These are phyloP conservation scores for Davidsoniella australis DNA, from an alignment of 2,329 filamentous ascomycete species.

Conservation along the genomic window DNA sequence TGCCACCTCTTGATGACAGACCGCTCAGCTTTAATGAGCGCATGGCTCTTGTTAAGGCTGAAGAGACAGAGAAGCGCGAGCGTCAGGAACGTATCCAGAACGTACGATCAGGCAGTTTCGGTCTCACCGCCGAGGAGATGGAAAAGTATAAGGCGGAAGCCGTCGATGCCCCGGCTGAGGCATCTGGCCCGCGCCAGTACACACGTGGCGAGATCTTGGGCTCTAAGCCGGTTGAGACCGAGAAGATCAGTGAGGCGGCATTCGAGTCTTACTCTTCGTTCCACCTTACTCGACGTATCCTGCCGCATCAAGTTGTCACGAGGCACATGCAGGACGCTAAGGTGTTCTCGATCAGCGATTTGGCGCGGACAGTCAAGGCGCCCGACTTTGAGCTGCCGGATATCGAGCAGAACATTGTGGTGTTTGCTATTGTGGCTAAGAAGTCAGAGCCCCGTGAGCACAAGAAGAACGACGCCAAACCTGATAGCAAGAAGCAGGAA, in stretches of 20 bases:
- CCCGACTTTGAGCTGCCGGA: constrained; percentile 70
- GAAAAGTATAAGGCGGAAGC: constrained; percentile 42
- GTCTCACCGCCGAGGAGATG: constrained; percentile 39
- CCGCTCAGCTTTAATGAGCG: constrained; percentile 65
- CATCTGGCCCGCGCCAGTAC: constrained; percentile 33
- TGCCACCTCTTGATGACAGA: constrained; percentile 15
- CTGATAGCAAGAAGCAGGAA: constrained; percentile 17
- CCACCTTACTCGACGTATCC: constrained; percentile 65
- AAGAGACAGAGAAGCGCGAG: constrained; percentile 35
- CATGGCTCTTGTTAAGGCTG: constrained; percentile 50
- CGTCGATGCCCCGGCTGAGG: constrained; percentile 33
- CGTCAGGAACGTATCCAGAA: constrained; percentile 34
- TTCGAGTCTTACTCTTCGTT: constrained; percentile 79
- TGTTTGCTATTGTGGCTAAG: constrained; percentile 72
- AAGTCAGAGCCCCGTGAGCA: constrained; percentile 66
- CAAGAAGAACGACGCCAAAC: constrained; percentile 23
- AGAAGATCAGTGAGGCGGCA: constrained; percentile 32
- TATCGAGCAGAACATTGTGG: constrained; percentile 72
- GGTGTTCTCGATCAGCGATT: constrained; percentile 58
- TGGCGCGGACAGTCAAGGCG: constrained; percentile 64
- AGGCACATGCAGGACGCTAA: constrained; percentile 66
- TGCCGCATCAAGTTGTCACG: constrained; percentile 65
- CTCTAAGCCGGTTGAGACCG: constrained; percentile 20
- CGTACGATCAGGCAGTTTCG: constrained; percentile 38
- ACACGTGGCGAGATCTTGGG: constrained; percentile 46